phyloP scores from a whole-genome alignment of 495 filamentous ascomycete genomes.

The Aspergillus leporis region DNA sequence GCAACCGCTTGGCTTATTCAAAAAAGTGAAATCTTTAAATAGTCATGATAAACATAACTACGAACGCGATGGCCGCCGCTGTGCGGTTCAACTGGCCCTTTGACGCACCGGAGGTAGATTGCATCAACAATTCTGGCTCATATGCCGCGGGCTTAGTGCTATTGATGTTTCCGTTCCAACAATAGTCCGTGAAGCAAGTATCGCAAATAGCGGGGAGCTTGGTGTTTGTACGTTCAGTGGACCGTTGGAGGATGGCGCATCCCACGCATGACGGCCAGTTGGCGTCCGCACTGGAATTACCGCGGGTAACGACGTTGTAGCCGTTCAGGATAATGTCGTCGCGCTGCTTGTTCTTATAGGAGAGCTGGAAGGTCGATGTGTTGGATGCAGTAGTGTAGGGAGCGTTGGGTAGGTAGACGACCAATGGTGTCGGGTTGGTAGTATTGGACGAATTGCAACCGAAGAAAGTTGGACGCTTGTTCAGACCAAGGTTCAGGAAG shows the following conservation, averaged over 20 bases:
- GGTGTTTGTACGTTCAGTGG: conserved; percentile 61
- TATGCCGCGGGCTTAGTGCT: conserved; percentile 29
- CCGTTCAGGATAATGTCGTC: conserved; percentile 79
- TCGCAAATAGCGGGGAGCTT: conserved; percentile 62
- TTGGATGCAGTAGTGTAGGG: conserved; percentile 75
- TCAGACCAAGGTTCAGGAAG: conserved; percentile 81
- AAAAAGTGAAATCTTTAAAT: too few species aligned
- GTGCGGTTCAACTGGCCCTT: conserved; percentile 7
- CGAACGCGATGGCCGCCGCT: conserved; percentile 9
- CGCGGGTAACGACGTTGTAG: conserved; percentile 75
- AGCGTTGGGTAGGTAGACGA: conserved; percentile 83
- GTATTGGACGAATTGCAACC: conserved; percentile 73
- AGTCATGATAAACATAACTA: conserved; percentile 52
- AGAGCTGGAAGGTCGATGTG: conserved; percentile 64
- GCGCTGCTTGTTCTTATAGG: conserved; percentile 61
- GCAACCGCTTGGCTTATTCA: too few species aligned
- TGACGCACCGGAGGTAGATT: neutral
- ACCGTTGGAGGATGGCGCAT: conserved; percentile 74
- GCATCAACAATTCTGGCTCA: conserved; percentile 13
- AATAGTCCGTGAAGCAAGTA: conserved; percentile 73
- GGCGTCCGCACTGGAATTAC: conserved; percentile 67
- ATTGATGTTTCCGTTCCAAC: conserved; percentile 77
- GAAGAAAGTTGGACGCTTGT: conserved; percentile 85
- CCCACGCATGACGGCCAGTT: conserved; percentile 78
- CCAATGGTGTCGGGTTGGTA: conserved; percentile 51